phyloP scores from a whole-genome alignment of 176 grass and related monocot species.

The Eleusine indica region DNA sequence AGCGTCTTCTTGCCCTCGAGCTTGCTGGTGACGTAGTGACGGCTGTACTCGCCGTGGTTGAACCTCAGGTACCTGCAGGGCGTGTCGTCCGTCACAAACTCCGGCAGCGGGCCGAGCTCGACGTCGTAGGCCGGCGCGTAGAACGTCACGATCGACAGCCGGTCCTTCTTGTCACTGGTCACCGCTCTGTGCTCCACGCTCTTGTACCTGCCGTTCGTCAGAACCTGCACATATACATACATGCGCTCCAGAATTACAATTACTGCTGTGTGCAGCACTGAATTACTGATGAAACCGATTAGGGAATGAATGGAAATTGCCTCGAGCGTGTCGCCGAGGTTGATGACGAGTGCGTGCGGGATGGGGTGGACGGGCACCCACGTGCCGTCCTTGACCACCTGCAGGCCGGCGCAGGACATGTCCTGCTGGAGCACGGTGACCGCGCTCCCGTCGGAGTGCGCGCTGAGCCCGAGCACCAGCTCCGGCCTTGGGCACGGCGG shows the following conservation, averaged over 20 bases:
- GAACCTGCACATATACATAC: conserved; percentile 23
- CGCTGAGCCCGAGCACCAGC: conserved; percentile 71
- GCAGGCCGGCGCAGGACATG: conserved; percentile 54
- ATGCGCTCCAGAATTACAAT: too few relatives aligned
- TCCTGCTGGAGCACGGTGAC: conserved; percentile 98
- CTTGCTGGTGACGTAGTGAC: conserved; percentile 81
- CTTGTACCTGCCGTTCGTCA: conserved; percentile 90
- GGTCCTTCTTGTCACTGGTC: conserved; percentile 46
- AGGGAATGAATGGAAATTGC: neutral
- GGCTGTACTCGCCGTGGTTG: conserved; percentile 89
- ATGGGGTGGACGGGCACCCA: conserved; percentile 70
- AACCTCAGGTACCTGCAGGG: conserved; percentile 66
- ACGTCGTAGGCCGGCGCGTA: conserved; percentile 91
- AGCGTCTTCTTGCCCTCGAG: conserved; percentile 92
- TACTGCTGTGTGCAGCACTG: too few relatives aligned
- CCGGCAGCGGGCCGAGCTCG: conserved; percentile 69
- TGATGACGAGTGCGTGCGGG: conserved; percentile 63
- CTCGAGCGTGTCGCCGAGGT: conserved; percentile 75
- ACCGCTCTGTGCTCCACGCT: conserved; percentile 91
- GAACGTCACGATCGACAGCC: conserved; percentile 78
- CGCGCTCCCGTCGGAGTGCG: conserved; percentile 88
- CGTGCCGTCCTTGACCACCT: conserved; percentile 54
- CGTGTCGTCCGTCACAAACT: conserved; percentile 55
- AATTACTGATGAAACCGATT: too few relatives aligned
- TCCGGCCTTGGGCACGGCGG: conserved; percentile 74